Evolutionary conservation across 2,329 filamentous ascomycete genomes (phyloP), one percentile per base, ranked within the genome.

Genomic region (Chlorencoelia australis): DNA sequence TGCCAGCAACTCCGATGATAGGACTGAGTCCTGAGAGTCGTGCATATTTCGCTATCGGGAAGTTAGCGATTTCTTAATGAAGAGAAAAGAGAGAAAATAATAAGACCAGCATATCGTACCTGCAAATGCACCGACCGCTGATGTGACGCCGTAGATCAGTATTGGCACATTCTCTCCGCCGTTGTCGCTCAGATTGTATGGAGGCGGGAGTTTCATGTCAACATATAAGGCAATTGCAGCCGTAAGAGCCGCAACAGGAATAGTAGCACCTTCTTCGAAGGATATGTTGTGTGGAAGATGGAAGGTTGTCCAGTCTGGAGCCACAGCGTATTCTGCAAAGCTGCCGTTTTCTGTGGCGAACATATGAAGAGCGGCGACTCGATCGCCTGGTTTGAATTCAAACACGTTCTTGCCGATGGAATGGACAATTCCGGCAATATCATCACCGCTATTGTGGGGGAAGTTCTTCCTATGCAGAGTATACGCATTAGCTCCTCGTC

Each of bases 241-340:
- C 2, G 64, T 67, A 37, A 65, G 44, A 21, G 57, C 57, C 0
- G 62, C 60, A 2, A 62, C 48, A 0, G 65, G 64, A 18, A 67
- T 47, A 0, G 64, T 58, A 1, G 62, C 61, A n/a, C n/a, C n/a
- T n/a, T n/a, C n/a, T n/a, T n/a, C n/a, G 20, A 49, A 52, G n/a
- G 35, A 35, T 3, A 40, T 41, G 4, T 44, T 43, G 7, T 42
- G 17, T 15, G 42, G 45, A 11, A 48, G 14, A 15, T 51, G 43
- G 50, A 76, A 73, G 0, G 71, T 73, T 0, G 71, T 71, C 46
- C 69, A 61, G 13, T 65, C 62, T 53, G 62, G 67, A 0, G 66
- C 66, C 3, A 78, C 53, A 2, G 71, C 68, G 41, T 78, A 79
- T 49, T 79, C 73, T 4, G 73, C 75, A 39, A 66, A 80, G 4